Percentiles rank a stretch among this genome's conserved stretches.
Evolutionary conservation across 2,329 filamentous ascomycete genomes (phyloP).

Genomic region (Sporothrix globosa): DNA sequence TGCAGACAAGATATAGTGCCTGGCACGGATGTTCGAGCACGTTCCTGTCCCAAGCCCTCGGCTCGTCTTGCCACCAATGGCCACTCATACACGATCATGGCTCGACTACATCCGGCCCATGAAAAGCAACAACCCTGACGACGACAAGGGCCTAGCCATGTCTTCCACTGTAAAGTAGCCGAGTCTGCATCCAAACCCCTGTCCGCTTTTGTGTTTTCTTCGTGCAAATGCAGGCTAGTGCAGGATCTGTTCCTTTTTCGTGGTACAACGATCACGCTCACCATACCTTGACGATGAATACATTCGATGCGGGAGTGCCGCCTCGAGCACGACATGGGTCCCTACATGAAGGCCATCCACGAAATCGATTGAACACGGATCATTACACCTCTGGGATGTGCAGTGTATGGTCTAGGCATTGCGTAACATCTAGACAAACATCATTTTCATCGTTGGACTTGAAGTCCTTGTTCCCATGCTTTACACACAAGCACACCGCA

Average conservation of each 20-base stretch:
- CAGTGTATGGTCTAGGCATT: neutral
- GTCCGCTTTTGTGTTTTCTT: neutral
- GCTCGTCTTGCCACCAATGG: conserved; percentile 17
- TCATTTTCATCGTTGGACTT: neutral
- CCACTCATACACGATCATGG: neutral
- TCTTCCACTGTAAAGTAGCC: conserved; percentile 21
- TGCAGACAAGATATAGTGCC: conserved; percentile 17
- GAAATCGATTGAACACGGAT: neutral
- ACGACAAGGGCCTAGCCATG: neutral
- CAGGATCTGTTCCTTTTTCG: conserved; percentile 27
- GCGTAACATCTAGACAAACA: neutral
- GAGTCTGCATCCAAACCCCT: conserved; percentile 31
- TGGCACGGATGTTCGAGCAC: neutral
- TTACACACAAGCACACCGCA: neutral
- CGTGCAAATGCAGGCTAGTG: conserved; percentile 3
- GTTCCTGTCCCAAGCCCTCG: conserved; percentile 16
- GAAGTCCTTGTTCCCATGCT: neutral
- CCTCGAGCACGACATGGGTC: conserved; percentile 21
- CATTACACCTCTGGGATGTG: neutral
- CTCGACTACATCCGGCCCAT: neutral
- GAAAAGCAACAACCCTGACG: neutral
- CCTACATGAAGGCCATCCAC: neutral
- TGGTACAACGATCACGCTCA: conserved; percentile 31
- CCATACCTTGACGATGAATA: conserved; percentile 20
- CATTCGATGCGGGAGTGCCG: neutral